Evolutionary conservation across 805 yeast genomes (phyloP), one percentile per base, ranked within the genome.

Genomic region (Candida lessepsii): DNA sequence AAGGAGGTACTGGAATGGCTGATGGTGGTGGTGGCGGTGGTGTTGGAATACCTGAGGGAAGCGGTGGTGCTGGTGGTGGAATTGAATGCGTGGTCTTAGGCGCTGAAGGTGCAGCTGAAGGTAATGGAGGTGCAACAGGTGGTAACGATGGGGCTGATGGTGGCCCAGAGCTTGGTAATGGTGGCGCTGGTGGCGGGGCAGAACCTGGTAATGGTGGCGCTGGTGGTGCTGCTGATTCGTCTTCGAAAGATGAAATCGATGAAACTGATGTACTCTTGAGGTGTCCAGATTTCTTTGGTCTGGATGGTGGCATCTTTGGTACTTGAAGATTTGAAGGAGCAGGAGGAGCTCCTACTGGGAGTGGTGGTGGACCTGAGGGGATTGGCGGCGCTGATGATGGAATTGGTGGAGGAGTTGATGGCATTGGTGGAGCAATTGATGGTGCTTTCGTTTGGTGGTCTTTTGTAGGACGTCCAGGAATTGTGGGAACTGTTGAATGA

Each of bases 281-380:
- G 49, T 67, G 73, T 1, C 56, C 43, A 29, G 68, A 61, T 45
- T 67, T 68, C 46, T 56, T 60, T 18, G 74, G 74, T 33, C 73
- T 56, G 19, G 53, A 54, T 2, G 71, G 71, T 1, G 74, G 74
- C 36, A 66, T 34, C 35, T 59, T 63, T 4, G 73, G 71, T 18
- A 44, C 47, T 24, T 47, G 50, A 20, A 35, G 39, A 32, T 23
- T 39, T 16, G 42, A 17, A 4, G 11, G 9, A 7, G 29, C 29
- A 26, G 53, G 21, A 29, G 49, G 46, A 11, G 50, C 32, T 11
- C 54, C 48, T 4, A 44, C 25, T 6, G 58, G 53, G 15, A 45
- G 15, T 15, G 57, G 52, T 17, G 58, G 54, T 26, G 26, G 26
- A 9, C 11, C 26, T 9, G 62, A 60, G 2, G 55, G 45, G 5